Evolutionary conservation across 2,329 filamentous ascomycete species (phyloP).

Genomic region (Leptosphaerulina australis): DNA sequence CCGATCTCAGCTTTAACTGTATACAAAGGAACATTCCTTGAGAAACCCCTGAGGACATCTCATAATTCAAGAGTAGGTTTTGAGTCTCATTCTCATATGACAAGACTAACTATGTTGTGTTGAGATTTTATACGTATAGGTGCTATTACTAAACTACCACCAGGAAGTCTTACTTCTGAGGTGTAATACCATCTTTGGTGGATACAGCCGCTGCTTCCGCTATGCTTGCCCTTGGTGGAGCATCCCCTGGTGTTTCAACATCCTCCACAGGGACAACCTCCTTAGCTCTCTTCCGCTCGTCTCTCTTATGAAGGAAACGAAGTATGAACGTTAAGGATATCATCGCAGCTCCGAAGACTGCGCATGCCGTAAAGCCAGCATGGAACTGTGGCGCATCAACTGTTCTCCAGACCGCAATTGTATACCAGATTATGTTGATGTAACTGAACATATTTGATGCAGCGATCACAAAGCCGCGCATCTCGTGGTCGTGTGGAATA

Average conservation of each 20-base stretch:
- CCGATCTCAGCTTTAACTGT: no score
- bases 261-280: conserved; percentile 12
- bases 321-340: conserved; percentile 24
- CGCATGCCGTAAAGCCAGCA: conserved; percentile 30
- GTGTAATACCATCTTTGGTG: conserved; percentile 1
- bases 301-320: conserved; percentile 22
- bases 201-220: conserved; percentile 9
- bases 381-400: conserved; percentile 29
- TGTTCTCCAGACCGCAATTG: conserved; percentile 31
- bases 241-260: conserved; percentile 11
- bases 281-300: conserved; percentile 20
- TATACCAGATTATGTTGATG: conserved; percentile 30
- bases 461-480: conserved; percentile 35
- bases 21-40: no score
- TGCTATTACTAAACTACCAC: no score
- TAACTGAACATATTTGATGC: conserved; percentile 34
- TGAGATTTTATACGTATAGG: no score
- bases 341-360: conserved; percentile 29
- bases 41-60: no score
- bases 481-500: conserved; percentile 36
- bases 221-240: conserved; percentile 1
- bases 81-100: no score
- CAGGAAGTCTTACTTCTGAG: conserved; percentile 4
- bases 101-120: no score
- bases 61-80: no score